Evolutionary conservation across 1,139 yeast species (phyloP).

Genomic region (Neolecta irregularis): DNA sequence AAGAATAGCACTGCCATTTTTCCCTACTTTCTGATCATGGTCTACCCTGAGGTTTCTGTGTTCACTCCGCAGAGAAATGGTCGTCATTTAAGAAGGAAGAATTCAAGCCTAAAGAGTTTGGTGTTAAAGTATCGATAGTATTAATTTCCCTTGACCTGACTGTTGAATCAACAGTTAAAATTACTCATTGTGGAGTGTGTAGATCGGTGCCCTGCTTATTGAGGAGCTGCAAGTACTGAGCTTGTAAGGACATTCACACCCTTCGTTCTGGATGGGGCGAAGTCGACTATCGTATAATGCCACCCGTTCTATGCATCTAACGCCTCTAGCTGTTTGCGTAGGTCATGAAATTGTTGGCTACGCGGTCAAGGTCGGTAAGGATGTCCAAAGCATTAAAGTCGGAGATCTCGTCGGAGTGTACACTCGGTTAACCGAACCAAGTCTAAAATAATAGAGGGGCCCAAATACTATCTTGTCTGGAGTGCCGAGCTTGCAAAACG

Average conservation of each 20-base stretch:
- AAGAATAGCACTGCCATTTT: too few species aligned
- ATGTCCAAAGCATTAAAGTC: slow-evolving; percentile 27
- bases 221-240: background rate
- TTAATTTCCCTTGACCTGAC: too few species aligned
- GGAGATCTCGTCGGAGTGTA: slow-evolving; percentile 54
- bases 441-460: too few species aligned
- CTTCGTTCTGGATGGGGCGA: slow-evolving; percentile 30
- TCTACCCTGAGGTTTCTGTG: slow-evolving; percentile 1
- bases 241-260: slow-evolving; percentile 17
- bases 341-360: slow-evolving; percentile 46
- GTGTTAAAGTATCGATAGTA: too few species aligned
- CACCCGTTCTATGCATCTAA: too few species aligned
- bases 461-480: slow-evolving; percentile 32
- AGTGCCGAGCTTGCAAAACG: slow-evolving; percentile 34
- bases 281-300: slow-evolving; percentile 20
- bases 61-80: slow-evolving; percentile 1
- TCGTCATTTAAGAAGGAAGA: slow-evolving; percentile 1
- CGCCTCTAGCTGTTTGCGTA: slow-evolving; percentile 29
- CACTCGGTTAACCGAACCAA: too few species aligned
- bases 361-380: slow-evolving; percentile 37
- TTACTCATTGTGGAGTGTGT: slow-evolving; percentile 40
- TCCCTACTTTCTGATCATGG: too few species aligned
- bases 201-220: slow-evolving; percentile 38
- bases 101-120: slow-evolving; percentile 17
- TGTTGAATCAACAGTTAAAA: slow-evolving; percentile 31